phyloP scores from a whole-genome alignment of 768 basidiomycete species.

The Steccherinum ochraceum region DNA sequence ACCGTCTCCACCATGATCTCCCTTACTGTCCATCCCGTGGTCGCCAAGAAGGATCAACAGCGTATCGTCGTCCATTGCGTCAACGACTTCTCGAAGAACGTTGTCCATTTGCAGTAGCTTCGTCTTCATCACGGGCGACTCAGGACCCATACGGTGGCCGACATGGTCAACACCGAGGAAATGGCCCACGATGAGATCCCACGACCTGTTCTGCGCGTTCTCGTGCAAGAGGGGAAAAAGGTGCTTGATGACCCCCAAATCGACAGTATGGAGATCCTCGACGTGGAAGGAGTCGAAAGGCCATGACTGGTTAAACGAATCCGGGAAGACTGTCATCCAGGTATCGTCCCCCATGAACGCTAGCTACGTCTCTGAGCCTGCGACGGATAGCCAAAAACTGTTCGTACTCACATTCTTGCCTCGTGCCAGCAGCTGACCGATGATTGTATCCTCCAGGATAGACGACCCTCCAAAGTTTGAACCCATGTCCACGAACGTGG shows the following conservation, averaged over 20 bases:
- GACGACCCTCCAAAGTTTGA: constrained; percentile 86
- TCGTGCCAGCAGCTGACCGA: constrained; percentile 59
- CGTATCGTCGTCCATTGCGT: constrained; percentile 76
- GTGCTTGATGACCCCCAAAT: constrained; percentile 80
- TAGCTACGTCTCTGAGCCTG: constrained; percentile 37
- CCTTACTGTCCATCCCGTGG: constrained; percentile 93
- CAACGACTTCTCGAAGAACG: constrained; percentile 68
- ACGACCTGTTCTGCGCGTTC: constrained; percentile 32
- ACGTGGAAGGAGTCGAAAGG: constrained; percentile 98
- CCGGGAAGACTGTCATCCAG: constrained; percentile 87
- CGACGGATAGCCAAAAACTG: constrained; percentile 4
- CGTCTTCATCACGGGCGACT: constrained; percentile 75
- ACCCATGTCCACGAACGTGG: constrained; percentile 93
- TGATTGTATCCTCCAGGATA: constrained; percentile 82
- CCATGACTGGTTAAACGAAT: constrained; percentile 71
- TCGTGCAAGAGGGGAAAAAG: constrained; percentile 71
- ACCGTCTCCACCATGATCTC: constrained; percentile 94
- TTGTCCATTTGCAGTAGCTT: constrained; percentile 88
- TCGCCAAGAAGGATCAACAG: constrained; percentile 90
- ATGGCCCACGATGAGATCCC: constrained; percentile 89
- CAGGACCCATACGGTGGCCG: constrained; percentile 90
- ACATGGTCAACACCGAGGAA: constrained; percentile 96
- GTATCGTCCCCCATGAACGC: constrained; percentile 98
- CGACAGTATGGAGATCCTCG: constrained; percentile 94
- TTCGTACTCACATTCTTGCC: constrained; percentile 50